Conservation (phyloP, 805 yeast genomes). For the Kazachstania viticola region DNA sequence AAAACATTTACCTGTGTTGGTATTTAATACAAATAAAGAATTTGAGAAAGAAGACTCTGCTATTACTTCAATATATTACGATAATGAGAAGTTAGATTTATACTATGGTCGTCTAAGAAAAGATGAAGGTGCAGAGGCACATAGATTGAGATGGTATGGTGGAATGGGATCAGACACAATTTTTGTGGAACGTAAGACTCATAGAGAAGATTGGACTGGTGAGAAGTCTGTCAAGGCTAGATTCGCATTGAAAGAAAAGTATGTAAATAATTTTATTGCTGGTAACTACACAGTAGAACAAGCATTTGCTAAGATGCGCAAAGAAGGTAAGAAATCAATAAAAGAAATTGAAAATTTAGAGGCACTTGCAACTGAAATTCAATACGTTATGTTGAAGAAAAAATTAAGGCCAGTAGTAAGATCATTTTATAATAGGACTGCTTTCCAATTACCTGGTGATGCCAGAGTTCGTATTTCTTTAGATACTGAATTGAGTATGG, state of each 20-base stretch:
- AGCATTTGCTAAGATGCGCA: slow-evolving; percentile 84
- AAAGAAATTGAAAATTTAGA: slow-evolving; percentile 88
- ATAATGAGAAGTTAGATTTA: slow-evolving; percentile 76
- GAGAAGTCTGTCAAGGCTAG: slow-evolving; percentile 98
- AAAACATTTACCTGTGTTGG: slow-evolving; percentile 93
- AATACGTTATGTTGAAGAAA: slow-evolving; percentile 75
- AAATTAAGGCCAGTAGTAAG: slow-evolving; percentile 88
- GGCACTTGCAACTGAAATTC: slow-evolving; percentile 86
- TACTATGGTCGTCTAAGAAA: slow-evolving; percentile 91
- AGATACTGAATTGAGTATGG: slow-evolving; percentile 95
- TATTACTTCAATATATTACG: slow-evolving; percentile 92
- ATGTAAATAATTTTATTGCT: slow-evolving; percentile 70
- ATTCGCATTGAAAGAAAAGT: slow-evolving; percentile 82
- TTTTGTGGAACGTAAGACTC: slow-evolving; percentile 95
- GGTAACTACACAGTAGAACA: slow-evolving; percentile 83
- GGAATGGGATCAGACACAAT: slow-evolving; percentile 89
- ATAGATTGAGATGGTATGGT: slow-evolving; percentile 97
- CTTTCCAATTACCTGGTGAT: slow-evolving; percentile 98
- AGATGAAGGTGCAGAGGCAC: slow-evolving; percentile 98
- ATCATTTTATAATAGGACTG: slow-evolving; percentile 95
- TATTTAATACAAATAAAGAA: slow-evolving; percentile 90
- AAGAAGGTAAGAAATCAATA: slow-evolving; percentile 77
- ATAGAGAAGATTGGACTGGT: slow-evolving; percentile 99
- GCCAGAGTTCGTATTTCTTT: slow-evolving; percentile 97
- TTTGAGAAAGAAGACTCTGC: slow-evolving; percentile 92